A percentile compares a stretch with the other conserved stretches of the same genome.
These are phyloP conservation scores for Beauveria sp. DNA, from an alignment of 2,329 filamentous ascomycete species.

Conservation along the genomic window DNA sequence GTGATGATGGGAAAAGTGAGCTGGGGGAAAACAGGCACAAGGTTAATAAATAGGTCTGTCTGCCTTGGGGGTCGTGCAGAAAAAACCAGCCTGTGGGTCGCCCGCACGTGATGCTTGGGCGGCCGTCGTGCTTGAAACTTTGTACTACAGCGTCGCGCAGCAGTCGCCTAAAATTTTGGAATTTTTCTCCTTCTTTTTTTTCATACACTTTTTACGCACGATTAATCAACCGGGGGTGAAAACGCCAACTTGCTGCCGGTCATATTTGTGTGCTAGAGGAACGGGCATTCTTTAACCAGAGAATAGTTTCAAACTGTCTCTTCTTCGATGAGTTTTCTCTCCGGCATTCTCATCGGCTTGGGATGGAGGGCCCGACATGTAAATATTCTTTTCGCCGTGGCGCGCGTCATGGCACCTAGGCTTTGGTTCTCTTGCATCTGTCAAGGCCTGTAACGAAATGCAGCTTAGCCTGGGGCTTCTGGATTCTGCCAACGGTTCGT, in stretches of 20 bases:
- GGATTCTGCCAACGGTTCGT: neutral
- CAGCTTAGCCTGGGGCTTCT: neutral
- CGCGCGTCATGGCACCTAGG: neutral
- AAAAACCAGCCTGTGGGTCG: constrained; percentile 2
- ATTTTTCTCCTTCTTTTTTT: constrained; percentile 14
- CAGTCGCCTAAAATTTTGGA: neutral
- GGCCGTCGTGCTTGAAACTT: neutral
- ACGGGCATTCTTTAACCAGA: constrained; percentile 20
- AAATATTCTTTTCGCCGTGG: neutral
- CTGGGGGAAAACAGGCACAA: neutral
- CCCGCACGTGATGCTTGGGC: constrained; percentile 20
- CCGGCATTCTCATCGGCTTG: constrained; percentile 8
- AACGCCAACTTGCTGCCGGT: constrained; percentile 45
- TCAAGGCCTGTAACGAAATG: neutral
- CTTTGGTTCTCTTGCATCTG: neutral
- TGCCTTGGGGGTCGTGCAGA: neutral
- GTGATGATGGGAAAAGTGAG: neutral
- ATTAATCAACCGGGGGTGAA: constrained; percentile 53
- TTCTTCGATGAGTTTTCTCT: constrained; percentile 7
- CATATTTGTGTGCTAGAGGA: constrained; percentile 54
- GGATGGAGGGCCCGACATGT: constrained; percentile 12
- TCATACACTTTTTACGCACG: constrained; percentile 44
- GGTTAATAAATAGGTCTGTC: constrained; percentile 1
- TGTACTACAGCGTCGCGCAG: neutral
- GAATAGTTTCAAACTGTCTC: neutral